Evolutionary conservation across 441 rosid genomes (phyloP).

Genomic region (Kokia cookei): DNA sequence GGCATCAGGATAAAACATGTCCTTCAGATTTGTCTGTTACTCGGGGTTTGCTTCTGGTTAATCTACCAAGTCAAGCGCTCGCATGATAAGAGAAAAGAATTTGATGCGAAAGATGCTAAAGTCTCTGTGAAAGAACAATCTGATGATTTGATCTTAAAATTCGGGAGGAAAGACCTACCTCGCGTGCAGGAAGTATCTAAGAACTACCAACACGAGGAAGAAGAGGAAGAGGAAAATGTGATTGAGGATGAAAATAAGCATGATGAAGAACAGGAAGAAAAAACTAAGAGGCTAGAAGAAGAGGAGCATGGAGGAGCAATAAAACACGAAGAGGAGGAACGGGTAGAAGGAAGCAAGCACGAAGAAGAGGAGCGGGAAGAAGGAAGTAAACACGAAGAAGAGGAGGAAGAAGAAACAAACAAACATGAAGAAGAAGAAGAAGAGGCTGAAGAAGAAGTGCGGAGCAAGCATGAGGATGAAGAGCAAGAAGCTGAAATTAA

Average conservation of each 20-base stretch:
- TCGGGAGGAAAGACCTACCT: conserved; percentile 25
- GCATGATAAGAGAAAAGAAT: conserved; percentile 72
- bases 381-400: conserved; percentile 20
- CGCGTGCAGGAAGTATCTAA: conserved; percentile 8
- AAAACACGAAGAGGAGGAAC: conserved; percentile 5
- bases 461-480: conserved; percentile 29
- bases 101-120: conserved; percentile 42
- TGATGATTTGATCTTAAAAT: conserved; percentile 27
- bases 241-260: conserved; percentile 25
- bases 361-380: conserved; percentile 26
- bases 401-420: conserved; percentile 29
- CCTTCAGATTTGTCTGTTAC: conserved; percentile 53
- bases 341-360: conserved; percentile 24
- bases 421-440: conserved; percentile 33
- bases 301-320: conserved; percentile 23
- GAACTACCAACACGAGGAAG: conserved; percentile 32
- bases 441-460: conserved; percentile 32
- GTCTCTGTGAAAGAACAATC: conserved; percentile 15
- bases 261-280: conserved; percentile 33
- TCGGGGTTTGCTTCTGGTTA: conserved; percentile 66
- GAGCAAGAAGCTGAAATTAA: conserved; percentile 29
- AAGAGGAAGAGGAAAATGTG: conserved; percentile 37
- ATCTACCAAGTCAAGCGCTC: conserved; percentile 88
- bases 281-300: conserved; percentile 27
- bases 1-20: conserved; percentile 60